phyloP scores from a whole-genome alignment of 2,329 filamentous ascomycete genomes.

The Neurospora crassa region DNA sequence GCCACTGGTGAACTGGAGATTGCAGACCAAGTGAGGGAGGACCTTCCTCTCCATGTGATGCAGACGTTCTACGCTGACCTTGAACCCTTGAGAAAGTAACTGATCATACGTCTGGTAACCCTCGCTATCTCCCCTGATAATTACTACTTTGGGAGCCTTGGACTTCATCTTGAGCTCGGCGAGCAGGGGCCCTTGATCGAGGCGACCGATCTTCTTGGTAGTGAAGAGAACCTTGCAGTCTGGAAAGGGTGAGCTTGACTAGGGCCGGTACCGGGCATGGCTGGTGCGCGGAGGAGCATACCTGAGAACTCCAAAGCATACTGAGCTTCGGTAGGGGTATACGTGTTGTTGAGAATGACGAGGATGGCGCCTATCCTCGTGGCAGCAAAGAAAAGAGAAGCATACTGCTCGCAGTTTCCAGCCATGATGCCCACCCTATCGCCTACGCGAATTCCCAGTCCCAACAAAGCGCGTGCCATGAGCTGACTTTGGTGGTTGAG shows the following conservation, averaged over 20 bases:
- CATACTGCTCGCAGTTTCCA: constrained; percentile 73
- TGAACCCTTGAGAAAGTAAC: constrained; percentile 42
- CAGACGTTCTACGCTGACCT: constrained; percentile 39
- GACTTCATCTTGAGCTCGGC: constrained; percentile 37
- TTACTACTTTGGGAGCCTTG: constrained; percentile 42
- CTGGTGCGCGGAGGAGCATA: constrained; percentile 24
- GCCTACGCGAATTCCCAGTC: constrained; percentile 56
- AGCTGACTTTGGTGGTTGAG: constrained; percentile 52
- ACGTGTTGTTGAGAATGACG: constrained; percentile 76
- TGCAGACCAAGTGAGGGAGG: constrained; percentile 58
- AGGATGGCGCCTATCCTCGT: constrained; percentile 58
- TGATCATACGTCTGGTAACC: constrained; percentile 51
- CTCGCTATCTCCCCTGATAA: constrained; percentile 45
- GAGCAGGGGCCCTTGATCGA: constrained; percentile 54
- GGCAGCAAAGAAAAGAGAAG: constrained; percentile 64
- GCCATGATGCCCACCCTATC: constrained; percentile 70
- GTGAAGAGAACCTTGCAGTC: constrained; percentile 67
- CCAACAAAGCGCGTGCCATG: constrained; percentile 56
- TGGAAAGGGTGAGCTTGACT: constrained; percentile 20
- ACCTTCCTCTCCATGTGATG: constrained; percentile 44
- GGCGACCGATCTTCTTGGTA: constrained; percentile 55
- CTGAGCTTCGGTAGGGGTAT: constrained; percentile 62
- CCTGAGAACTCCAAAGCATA: constrained; percentile 63
- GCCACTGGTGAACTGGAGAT: constrained; percentile 68
- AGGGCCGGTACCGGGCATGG: neutral